Base-by-base conservation (phyloP, 345 rosid species). In the Aethionema arabicum region DNA sequence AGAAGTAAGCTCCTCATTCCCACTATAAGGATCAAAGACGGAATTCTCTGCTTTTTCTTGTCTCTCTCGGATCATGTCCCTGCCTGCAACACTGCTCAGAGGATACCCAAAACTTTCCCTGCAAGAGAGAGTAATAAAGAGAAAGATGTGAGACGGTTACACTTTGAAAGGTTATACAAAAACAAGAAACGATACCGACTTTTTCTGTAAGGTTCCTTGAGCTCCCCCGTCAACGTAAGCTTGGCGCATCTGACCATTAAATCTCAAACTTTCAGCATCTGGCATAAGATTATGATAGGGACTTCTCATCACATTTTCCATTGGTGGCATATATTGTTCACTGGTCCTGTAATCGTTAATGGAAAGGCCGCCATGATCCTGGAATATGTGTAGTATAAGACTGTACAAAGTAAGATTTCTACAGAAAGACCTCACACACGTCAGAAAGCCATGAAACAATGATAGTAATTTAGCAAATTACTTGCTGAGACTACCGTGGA, bases 401-500 rank as follows among this genome's bases (percentile, higher is more conserved):
- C 46, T 51, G 46, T 41, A 10, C 16, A 61, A 39, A 42, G 52
- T 59, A 64, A 65, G 67, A 45, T 35, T 11, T 37, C 29, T 61
- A 29, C 40, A 7, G 41, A 45, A 61, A 39, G 43, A 61, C 32
- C 16, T 52, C 59, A 51, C 4, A 45, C 3, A 32, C 38, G 50
- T 59, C 31, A 32, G 11, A 54, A 57, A 64, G 15, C 15, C 11
- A 5, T n/a, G 15, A n/a, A 43, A 13, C 4, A 12, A 43, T 43
- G 14, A 43, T 57, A 56, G 70, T 59, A 65, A 66, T 52, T 59
- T 46, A 66, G 68, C 76, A 72, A 67, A 72, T 72, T 72, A 72
- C 72, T 67, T 72, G 72, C 76, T 67, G 68, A 73, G 63, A 73
- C 72, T 73, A 73, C 76, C 72, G 68, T 73, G 68, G 76, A 73